These are phyloP conservation scores for Crithidia mellificae DNA, from an alignment of 208 protist species.

Conservation along the genomic window DNA sequence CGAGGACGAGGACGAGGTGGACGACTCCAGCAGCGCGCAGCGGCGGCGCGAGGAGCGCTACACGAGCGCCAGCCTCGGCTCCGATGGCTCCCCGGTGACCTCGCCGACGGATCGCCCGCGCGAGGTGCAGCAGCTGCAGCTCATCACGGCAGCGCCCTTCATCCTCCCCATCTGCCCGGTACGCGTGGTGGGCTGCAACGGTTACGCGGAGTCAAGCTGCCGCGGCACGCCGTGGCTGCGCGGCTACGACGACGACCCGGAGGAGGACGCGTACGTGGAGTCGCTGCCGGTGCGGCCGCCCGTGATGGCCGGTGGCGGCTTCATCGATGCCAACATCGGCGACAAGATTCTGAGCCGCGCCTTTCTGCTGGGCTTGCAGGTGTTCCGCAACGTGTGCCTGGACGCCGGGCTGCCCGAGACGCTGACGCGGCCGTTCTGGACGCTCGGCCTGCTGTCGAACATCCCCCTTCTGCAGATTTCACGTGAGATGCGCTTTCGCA, in stretches of 20 bases:
- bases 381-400: slow-evolving; percentile 44
- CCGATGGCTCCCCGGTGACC: slow-evolving; percentile 6
- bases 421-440: slow-evolving; percentile 48
- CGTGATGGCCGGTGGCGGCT: slow-evolving; percentile 39
- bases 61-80: slow-evolving; percentile 7
- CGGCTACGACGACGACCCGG: slow-evolving; percentile 45
- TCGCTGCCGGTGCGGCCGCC: slow-evolving; percentile 43
- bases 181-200: slow-evolving; percentile 56
- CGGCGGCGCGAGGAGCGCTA: not conserved
- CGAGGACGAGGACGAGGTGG: not conserved
- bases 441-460: slow-evolving; percentile 41
- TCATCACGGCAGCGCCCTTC: slow-evolving; percentile 32
- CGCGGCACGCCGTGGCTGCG: slow-evolving; percentile 64
- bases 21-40: not conserved
- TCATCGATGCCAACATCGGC: slow-evolving; percentile 48
- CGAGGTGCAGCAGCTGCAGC: slow-evolving; percentile 32
- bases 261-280: slow-evolving; percentile 61
- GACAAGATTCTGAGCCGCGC: slow-evolving; percentile 54
- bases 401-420: slow-evolving; percentile 48
- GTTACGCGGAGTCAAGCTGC: slow-evolving; percentile 36
- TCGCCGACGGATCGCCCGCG: slow-evolving; percentile 18
- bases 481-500: slow-evolving; percentile 52
- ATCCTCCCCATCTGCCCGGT: slow-evolving; percentile 49
- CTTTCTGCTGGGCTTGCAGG: slow-evolving; percentile 40
- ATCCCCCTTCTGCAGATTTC: slow-evolving; percentile 49